A percentile compares a stretch with the other conserved stretches of the same genome.
Conservation (phyloP, 768 basidiomycete species). For the Collybia sp. region DNA sequence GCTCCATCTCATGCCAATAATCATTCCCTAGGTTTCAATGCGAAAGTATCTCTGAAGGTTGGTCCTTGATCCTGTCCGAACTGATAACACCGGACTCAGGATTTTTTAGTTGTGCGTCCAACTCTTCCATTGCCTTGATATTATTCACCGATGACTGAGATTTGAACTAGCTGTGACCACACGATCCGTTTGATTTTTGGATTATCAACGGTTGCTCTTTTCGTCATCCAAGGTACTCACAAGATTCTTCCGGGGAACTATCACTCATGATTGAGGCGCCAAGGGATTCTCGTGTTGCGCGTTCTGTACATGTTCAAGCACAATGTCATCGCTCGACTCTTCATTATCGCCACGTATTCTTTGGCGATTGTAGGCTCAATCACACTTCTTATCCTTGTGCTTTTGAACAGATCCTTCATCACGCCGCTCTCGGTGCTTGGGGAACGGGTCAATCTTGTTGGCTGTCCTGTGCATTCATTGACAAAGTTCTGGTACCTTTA, state of each 20-base stretch:
- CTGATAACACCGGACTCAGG: background rate
- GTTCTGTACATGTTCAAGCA: slow-evolving; percentile 12
- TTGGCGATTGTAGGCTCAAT: slow-evolving; percentile 6
- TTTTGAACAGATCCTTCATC: background rate
- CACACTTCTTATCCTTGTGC: slow-evolving; percentile 2
- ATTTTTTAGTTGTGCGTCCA: background rate
- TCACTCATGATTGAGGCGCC: background rate
- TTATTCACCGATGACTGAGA: background rate
- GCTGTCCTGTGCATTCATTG: slow-evolving; percentile 7
- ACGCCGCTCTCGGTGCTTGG: slow-evolving; percentile 5
- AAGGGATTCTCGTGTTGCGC: slow-evolving; percentile 10
- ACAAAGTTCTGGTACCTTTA: slow-evolving; percentile 9
- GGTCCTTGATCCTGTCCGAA: background rate
- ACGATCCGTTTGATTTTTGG: slow-evolving; percentile 8
- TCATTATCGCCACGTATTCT: slow-evolving; percentile 7
- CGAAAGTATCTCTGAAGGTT: slow-evolving; percentile 4
- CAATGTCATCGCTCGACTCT: slow-evolving; percentile 2
- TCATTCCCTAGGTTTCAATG: slow-evolving; percentile 6
- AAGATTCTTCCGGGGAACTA: background rate
- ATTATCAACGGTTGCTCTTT: slow-evolving; percentile 7
- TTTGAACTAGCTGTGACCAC: slow-evolving; percentile 6
- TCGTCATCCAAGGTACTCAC: slow-evolving; percentile 9
- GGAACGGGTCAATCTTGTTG: slow-evolving; percentile 3
- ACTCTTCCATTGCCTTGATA: background rate
- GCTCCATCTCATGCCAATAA: too few species aligned